Evolutionary conservation across 1,284 basidiomycete genomes (phyloP), one percentile per base, ranked within the genome.

Genomic region (Pholiota adiposa): DNA sequence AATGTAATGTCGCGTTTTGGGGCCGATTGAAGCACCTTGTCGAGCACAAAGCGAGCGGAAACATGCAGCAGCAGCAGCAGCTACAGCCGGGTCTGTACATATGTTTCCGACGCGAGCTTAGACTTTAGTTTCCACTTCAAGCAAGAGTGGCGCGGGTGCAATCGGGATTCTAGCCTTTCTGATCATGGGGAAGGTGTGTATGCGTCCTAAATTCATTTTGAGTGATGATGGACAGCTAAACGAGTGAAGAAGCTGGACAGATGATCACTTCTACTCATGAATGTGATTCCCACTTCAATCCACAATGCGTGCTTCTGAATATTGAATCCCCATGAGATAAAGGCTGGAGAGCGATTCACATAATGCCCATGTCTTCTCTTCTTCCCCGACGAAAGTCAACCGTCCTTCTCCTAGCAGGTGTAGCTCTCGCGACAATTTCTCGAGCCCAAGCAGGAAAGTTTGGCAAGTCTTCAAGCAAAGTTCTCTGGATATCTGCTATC

Each of bases 401-500:
- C 0, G 23, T 60, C 19, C 23, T 66, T 38, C 33, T 64, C 31
- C 58, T 66, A 14, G 57, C 59, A 5, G 62, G 57, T 23, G n/a
- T 64, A 23, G 41, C 61, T 11, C 49, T 64, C 29, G 36, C 55
- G 27, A 57, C 59, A 5, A 51, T 65, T 41, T 56, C 56, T 44
- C 57, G 50, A 18, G 54, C 54, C 34, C 50, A 51, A 19, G 27
- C 53, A 14, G 38, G 59, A 46, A 60, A 54, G 27, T 58, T 65
- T 21, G 54, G 54, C 23, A 50, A 57, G 8, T 44, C 54, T 21
- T 63, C 49, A n/a, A 62, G 51, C 43, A 55, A 57, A 36, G 46
- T 65, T 29, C 40, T 61, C 36, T 63, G 58, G 58, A 51, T 68
- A 36, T 59, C 64, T 16, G 51, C 65, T 16, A 3, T 67, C 21